Percentiles rank a stretch among this genome's conserved stretches.
phyloP scores from a whole-genome alignment of 75 land plant species.

The Azolla pinnata region DNA sequence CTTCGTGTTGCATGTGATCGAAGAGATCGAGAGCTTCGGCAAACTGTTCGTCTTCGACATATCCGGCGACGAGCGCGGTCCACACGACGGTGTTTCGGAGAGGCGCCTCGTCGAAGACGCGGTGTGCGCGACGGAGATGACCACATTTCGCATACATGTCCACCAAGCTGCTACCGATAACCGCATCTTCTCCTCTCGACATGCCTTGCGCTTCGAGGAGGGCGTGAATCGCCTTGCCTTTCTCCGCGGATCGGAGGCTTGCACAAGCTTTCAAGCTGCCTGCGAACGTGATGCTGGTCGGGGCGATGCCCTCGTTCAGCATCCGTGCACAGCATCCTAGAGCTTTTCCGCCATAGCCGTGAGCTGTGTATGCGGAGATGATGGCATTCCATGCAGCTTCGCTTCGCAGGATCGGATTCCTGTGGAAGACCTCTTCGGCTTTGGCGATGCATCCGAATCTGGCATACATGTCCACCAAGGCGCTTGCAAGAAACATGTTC shows the following conservation, averaged over 20 bases:
- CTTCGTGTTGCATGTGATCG: constrained; percentile 23
- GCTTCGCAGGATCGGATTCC: background rate
- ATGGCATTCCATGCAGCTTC: constrained; percentile 4
- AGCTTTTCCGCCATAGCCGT: constrained; percentile 7
- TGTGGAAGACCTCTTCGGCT: background rate
- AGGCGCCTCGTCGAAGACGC: constrained; percentile 54
- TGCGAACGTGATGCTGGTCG: constrained; percentile 26
- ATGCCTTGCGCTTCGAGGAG: constrained; percentile 25
- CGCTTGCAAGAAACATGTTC: background rate
- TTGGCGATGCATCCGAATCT: background rate
- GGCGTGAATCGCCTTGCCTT: constrained; percentile 37
- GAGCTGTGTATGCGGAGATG: constrained; percentile 11
- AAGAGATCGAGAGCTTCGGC: constrained; percentile 31
- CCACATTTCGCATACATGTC: constrained; percentile 42
- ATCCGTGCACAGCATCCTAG: constrained; percentile 2
- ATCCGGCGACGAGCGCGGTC: constrained; percentile 54
- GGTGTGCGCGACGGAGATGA: constrained; percentile 21
- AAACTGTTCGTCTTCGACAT: constrained; percentile 28
- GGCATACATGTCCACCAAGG: constrained; percentile 1
- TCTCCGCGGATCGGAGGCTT: constrained; percentile 3
- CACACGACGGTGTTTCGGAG: constrained; percentile 47
- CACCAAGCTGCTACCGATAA: constrained; percentile 38
- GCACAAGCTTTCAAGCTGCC: constrained; percentile 28
- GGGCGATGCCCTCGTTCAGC: constrained; percentile 1
- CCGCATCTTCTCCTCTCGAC: background rate